Base-by-base conservation (phyloP, 768 basidiomycete species). In the Tulasnella sp. region DNA sequence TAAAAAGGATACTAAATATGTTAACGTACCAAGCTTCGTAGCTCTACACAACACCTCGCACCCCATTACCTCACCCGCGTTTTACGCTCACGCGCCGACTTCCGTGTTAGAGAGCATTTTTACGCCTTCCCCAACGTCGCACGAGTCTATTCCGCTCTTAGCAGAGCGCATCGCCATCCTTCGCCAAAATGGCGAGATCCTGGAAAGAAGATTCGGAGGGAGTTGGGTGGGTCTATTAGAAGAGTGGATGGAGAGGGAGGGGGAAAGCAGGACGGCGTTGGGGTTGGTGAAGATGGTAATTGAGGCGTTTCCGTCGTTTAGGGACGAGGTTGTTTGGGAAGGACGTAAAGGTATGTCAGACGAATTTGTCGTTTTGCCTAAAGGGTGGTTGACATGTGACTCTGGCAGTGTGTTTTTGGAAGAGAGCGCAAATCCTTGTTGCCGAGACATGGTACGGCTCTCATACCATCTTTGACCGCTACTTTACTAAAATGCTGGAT, bases 391-490 rank as follows among this genome's bases (percentile, higher is more conserved):
- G 58, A 49, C 40, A 40, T 7, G 9, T 25, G 14, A 4, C 46
- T 17, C 23, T 45, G 1, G 19, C 51, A 89, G 86, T 92, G 6
- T 81, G 69, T 68, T 75, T 93, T 56, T 91, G 89, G 86, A 94
- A 94, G 67, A 81, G 90, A 32, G 82, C 89, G 1, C 90, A 94
- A 62, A 94, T 94, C 57, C 75, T 93, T 36, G 83, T 92, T 31
- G 90, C 90, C 0, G 90, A 94, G 66, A 82, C 80, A 0, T 92
- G 88, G 67, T 67, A 50, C n/a, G 52, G 27, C 14, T 17, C 8
- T 39, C 8, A 6, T 14, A 42, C 27, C 25, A n/a, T 31, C 17
- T 34, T 31, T 17, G 1, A n/a, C 34, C 49, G 17, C 11, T n/a
- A 49, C 31, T 35, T 8, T 5, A 21, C 50, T 7, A 2, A 11